Evolutionary conservation across 2,329 filamentous ascomycete genomes (phyloP).

Genomic region (Hawksworthiomyces lignivorus): DNA sequence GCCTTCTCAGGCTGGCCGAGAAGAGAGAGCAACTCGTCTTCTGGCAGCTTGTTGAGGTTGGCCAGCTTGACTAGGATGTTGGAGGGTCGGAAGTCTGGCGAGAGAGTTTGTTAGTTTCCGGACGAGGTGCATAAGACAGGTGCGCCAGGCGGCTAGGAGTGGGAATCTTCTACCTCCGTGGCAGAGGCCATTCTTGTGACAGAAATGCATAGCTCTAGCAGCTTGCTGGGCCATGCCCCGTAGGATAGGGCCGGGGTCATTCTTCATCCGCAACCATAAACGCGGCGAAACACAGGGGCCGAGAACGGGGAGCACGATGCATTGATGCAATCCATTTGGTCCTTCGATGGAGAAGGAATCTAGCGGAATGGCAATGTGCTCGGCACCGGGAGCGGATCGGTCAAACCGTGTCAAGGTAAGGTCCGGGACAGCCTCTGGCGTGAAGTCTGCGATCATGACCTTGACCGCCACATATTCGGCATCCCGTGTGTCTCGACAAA

Average conservation of each 20-base stretch:
- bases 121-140: background rate
- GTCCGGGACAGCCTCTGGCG: background rate
- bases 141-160: background rate
- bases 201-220: constrained; percentile 7
- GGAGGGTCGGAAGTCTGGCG: constrained; percentile 9
- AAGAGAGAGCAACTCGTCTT: constrained; percentile 6
- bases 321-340: constrained; percentile 3
- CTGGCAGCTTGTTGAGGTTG: constrained; percentile 7
- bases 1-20: constrained; percentile 7
- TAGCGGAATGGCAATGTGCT: constrained; percentile 9
- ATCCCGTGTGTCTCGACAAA: constrained; percentile 13
- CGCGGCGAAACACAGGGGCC: constrained; percentile 9
- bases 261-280: constrained; percentile 1
- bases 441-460: constrained; percentile 6
- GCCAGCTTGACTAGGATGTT: constrained; percentile 10
- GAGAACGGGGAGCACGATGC: constrained; percentile 5
- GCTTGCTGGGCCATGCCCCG: constrained; percentile 8
- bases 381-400: constrained; percentile 7
- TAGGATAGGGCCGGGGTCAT: constrained; percentile 1
- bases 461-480: constrained; percentile 10
- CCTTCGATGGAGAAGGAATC: background rate
- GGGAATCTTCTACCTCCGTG: constrained; percentile 8
- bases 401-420: constrained; percentile 1
- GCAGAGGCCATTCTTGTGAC: constrained; percentile 10
- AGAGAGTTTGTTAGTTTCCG: background rate